A percentile compares a stretch with the other conserved stretches of the same genome.
Conservation (phyloP, 805 yeast genomes). For the Hanseniaspora clermontiae region DNA sequence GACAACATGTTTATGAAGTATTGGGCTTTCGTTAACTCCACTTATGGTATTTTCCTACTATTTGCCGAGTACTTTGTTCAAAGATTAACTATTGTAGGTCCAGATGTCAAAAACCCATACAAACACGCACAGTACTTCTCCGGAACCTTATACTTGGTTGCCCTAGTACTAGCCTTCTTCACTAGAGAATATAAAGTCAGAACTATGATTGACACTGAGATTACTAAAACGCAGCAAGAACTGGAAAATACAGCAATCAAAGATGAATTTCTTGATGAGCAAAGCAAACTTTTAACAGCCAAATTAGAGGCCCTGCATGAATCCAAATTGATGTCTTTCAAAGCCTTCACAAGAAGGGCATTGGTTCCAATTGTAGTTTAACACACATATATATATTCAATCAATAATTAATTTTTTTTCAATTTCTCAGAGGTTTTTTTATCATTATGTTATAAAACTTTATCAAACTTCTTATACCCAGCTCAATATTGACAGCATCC, state of each 20-base stretch:
- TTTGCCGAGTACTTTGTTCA: constrained; percentile 46
- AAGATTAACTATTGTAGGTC: constrained; percentile 29
- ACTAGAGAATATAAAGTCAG: constrained; percentile 43
- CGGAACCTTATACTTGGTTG: constrained; percentile 38
- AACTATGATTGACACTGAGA: constrained; percentile 26
- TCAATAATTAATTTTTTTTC: too few species aligned
- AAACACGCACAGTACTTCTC: constrained; percentile 49
- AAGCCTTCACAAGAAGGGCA: constrained; percentile 21
- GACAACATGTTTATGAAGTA: constrained; percentile 29
- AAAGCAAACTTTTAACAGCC: not conserved
- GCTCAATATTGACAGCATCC: constrained; percentile 73
- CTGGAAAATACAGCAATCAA: not conserved
- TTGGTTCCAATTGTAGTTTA: constrained; percentile 22
- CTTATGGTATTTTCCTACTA: constrained; percentile 28
- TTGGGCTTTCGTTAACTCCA: constrained; percentile 28
- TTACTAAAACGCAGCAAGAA: not conserved
- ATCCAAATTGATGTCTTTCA: constrained; percentile 17
- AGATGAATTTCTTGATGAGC: not conserved
- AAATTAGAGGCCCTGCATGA: constrained; percentile 15
- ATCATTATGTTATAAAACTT: constrained; percentile 49
- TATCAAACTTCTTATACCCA: constrained; percentile 63
- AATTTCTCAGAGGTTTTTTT: not conserved
- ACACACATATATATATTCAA: not conserved
- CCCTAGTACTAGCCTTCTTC: constrained; percentile 33
- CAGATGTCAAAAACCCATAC: constrained; percentile 32